These are phyloP conservation scores for Neurospora sublineolata DNA, from an alignment of 495 filamentous ascomycete genomes.

Conservation along the genomic window DNA sequence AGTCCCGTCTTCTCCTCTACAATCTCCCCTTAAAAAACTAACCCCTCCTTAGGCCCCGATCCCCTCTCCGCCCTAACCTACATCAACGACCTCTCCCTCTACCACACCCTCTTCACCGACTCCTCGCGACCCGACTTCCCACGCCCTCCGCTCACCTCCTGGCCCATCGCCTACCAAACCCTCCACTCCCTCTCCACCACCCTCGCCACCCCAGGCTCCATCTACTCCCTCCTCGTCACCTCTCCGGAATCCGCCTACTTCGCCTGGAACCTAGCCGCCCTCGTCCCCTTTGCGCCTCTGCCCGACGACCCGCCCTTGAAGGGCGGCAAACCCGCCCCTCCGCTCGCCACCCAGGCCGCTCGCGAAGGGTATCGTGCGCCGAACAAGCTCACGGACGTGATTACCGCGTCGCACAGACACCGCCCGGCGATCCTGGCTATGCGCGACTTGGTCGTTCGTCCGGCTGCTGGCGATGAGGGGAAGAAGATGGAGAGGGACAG, in stretches of 20 bases:
- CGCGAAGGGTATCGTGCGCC: slow-evolving; percentile 70
- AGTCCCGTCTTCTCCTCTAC: neutral
- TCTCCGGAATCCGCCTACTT: slow-evolving; percentile 49
- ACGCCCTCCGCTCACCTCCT: slow-evolving; percentile 28
- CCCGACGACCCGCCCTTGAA: slow-evolving; percentile 30
- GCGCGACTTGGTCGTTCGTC: slow-evolving; percentile 35
- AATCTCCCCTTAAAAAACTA: neutral
- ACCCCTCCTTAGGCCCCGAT: slow-evolving; percentile 43
- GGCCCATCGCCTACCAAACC: slow-evolving; percentile 41
- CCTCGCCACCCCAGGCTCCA: slow-evolving; percentile 31
- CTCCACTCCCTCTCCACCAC: slow-evolving; percentile 34
- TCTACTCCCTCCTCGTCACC: slow-evolving; percentile 45
- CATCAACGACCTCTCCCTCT: slow-evolving; percentile 64
- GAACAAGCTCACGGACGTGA: slow-evolving; percentile 55
- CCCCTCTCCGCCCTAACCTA: slow-evolving; percentile 57
- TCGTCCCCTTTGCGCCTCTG: slow-evolving; percentile 64
- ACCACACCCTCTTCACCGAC: slow-evolving; percentile 69
- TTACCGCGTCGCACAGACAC: slow-evolving; percentile 52
- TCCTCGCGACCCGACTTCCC: slow-evolving; percentile 33
- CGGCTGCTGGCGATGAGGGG: slow-evolving; percentile 20
- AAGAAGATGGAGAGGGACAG: slow-evolving; percentile 27
- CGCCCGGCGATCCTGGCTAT: slow-evolving; percentile 46
- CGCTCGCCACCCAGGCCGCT: slow-evolving; percentile 44
- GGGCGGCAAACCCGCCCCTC: slow-evolving; percentile 31
- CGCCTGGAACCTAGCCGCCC: slow-evolving; percentile 64